phyloP scores from a whole-genome alignment of 139 green algal species.

The Chlamydomonas asymmetrica region DNA sequence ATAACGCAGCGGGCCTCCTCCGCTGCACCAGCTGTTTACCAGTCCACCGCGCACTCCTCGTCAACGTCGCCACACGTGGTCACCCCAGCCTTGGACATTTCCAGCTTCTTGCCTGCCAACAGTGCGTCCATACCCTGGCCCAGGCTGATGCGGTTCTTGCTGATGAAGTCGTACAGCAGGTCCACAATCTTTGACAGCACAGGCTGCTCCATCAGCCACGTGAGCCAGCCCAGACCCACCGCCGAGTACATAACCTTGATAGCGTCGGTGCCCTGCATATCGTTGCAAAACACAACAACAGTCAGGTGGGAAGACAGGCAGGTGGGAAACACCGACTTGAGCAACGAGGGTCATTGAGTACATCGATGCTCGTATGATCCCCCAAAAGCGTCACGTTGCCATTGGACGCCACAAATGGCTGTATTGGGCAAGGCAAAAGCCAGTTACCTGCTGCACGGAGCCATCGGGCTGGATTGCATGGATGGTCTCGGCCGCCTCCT shows the following conservation, averaged over 20 bases:
- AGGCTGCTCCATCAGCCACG: slow-evolving; percentile 60
- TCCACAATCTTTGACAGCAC: slow-evolving; percentile 58
- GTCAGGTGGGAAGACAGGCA: not conserved
- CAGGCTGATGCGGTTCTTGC: slow-evolving; percentile 60
- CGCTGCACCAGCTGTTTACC: not conserved
- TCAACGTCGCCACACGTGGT: slow-evolving; percentile 56
- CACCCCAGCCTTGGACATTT: slow-evolving; percentile 50
- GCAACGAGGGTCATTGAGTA: not conserved
- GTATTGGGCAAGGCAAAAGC: no score
- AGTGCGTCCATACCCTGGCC: slow-evolving; percentile 21
- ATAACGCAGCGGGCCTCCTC: no score
- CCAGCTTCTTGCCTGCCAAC: slow-evolving; percentile 18
- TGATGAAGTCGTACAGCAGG: slow-evolving; percentile 70
- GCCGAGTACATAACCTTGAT: slow-evolving; percentile 61
- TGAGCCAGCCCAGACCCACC: slow-evolving; percentile 74
- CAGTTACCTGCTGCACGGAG: slow-evolving; percentile 32
- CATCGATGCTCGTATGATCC: not conserved
- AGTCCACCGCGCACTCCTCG: slow-evolving; percentile 44
- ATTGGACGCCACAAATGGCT: no score
- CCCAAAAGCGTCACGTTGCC: not conserved
- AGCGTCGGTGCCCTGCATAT: slow-evolving; percentile 57
- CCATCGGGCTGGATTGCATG: slow-evolving; percentile 69
- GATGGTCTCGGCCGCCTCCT: slow-evolving; percentile 80
- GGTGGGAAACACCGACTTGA: not conserved
- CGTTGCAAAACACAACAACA: not conserved